Evolutionary conservation across 2,329 filamentous ascomycete genomes (phyloP), one percentile per base, ranked within the genome.

Genomic region (Seiridium cupressi): DNA sequence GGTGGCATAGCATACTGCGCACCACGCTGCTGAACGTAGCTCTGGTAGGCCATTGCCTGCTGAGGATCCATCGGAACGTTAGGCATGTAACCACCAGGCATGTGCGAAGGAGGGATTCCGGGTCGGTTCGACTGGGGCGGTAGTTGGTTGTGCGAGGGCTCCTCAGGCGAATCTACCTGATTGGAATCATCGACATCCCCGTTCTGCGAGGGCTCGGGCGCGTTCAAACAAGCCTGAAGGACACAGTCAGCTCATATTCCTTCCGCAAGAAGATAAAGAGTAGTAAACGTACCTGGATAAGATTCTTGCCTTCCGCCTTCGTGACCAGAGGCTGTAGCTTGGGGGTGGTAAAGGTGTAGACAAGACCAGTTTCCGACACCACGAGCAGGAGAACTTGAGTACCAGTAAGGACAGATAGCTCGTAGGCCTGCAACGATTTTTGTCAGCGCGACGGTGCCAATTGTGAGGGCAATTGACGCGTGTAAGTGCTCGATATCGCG

Each of bases 311-410:
- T 79, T 98, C 95, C 18, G 95, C 90, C 82, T 98, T 98, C 64
- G 95, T 99, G 68, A 98, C 95, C 58, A 99, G 87, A 64, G 95
- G 95, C 80, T 98, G 95, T 60, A 99, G 88, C 83, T 99, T 99
- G 26, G 95, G 95, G 13, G 95, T 99, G 63, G 94, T 98, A 77
- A 98, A 98, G 62, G 94, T 98, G 79, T 98, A 98, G 70, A 98
- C 94, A 40, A 98, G 87, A 66, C 94, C 94, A 32, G 94, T 98
- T 81, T 98, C 94, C 49, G 94, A 98, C 65, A 98, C 94, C 70
- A 98, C 94, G 58, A 99, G 88, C 44, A 99, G 86, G 38, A 99
- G 85, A 55, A 99, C 95, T 83, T 99, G 95, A 61, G 95, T 99
- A 72, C 95, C 95, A 44, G 95, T 99, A 70, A 99, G 87, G 71